Base-by-base conservation (phyloP, 805 yeast species). In the Candida michaelii region DNA sequence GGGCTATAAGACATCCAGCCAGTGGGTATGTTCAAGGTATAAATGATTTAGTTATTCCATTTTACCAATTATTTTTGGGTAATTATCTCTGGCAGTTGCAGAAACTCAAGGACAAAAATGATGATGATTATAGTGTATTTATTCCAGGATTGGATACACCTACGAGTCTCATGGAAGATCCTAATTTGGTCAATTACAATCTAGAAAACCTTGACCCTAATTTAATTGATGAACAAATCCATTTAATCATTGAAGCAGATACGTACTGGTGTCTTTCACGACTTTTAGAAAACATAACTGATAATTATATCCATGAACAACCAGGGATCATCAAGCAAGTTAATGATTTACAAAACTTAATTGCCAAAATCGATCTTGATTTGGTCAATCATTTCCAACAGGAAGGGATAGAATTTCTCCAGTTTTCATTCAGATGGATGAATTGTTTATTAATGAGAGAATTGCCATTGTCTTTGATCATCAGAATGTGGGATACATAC, bases 401-500 rank as follows among this genome's bases (percentile, higher is more conserved):
- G 1, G 97, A 93, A 59, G 86, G 86, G 36, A 80, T 93, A n/a
- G 96, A 93, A 62, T 93, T 93, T 56, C 80, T 93, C 49, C 99
- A 93, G 63, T 93, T 93, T 63, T 80, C 97, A 15, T 93, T 93
- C 68, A 74, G 99, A 52, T 93, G 99, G 99, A 93, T 93, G 98
- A 93, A 93, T 65, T 93, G 99, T 68, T 69, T 93, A 55, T 69
- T 93, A 38, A 93, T 93, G 99, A 79, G 99, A 51, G 99, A 93
- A 55, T 73, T 93, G 34, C 80, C 83, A 31, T 80, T 93, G 55
- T 69, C 71, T 23, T 77, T 88, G 46, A 85, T 90, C 4, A 82
- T 90, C 16, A 74, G 99, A 43, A 91, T 93, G 96, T 93, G 99
- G 98, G 99, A 93, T 59, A 90, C 99, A 0, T 93, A 93, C 60